These are phyloP conservation scores for Prinsepia uniflora DNA, from an alignment of 306 rosid species.

Conservation along the genomic window DNA sequence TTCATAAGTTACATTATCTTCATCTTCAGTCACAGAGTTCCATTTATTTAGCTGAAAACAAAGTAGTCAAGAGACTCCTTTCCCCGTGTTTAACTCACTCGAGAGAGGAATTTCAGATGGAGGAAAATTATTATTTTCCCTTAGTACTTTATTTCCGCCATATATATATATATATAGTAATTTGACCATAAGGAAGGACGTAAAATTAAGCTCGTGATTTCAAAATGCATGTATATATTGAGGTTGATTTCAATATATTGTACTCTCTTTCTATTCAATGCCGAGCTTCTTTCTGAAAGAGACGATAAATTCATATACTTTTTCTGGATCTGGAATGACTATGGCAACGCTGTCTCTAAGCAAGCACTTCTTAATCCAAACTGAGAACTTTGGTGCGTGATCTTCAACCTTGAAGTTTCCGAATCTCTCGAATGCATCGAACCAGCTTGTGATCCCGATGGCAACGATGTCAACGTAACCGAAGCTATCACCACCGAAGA, in stretches of 20 bases:
- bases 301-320: constrained; percentile 41
- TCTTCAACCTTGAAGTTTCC: constrained; percentile 61
- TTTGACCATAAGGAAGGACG: too few species aligned
- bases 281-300: constrained; percentile 42
- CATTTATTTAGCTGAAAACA: not conserved
- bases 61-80: not conserved
- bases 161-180: too few species aligned
- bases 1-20: not conserved
- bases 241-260: not conserved
- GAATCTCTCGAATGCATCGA: constrained; percentile 48
- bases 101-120: not conserved
- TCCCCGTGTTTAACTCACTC: not conserved
- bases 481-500: constrained; percentile 52
- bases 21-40: not conserved
- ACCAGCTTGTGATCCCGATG: constrained; percentile 51
- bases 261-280: constrained; percentile 16
- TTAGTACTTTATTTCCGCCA: not conserved
- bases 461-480: constrained; percentile 58
- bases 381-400: constrained; percentile 51
- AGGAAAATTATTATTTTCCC: not conserved
- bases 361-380: constrained; percentile 54
- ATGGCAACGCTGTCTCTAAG: constrained; percentile 42
- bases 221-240: too few species aligned
- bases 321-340: constrained; percentile 45
- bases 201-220: too few species aligned